These are phyloP conservation scores for Sicyos baderoa DNA, from an alignment of 306 rosid genomes.

Conservation along the genomic window DNA sequence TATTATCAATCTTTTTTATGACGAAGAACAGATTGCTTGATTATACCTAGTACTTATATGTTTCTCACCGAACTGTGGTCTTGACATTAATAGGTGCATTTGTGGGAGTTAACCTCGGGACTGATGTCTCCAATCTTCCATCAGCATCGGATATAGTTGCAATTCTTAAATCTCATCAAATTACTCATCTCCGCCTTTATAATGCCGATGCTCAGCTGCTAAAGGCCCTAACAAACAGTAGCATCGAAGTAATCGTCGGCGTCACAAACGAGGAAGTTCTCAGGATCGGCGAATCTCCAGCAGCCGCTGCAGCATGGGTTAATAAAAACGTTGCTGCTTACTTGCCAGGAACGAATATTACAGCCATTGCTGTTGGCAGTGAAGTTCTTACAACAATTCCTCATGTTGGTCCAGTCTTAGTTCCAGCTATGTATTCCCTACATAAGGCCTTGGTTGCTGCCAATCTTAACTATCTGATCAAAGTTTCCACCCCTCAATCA, in stretches of 20 bases:
- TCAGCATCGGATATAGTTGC: slow-evolving; percentile 49
- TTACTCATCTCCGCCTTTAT: slow-evolving; percentile 65
- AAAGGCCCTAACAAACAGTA: slow-evolving; percentile 59
- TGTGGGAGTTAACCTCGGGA: slow-evolving; percentile 79
- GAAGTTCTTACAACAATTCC: slow-evolving; percentile 73
- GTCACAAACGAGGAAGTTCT: slow-evolving; percentile 65
- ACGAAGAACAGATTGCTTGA: background rate
- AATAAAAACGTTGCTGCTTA: slow-evolving; percentile 72
- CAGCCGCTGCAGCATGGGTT: slow-evolving; percentile 76
- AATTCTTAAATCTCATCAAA: slow-evolving; percentile 63
- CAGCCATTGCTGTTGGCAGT: slow-evolving; percentile 82
- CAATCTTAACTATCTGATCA: slow-evolving; percentile 58
- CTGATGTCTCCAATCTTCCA: slow-evolving; percentile 62
- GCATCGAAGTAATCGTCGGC: slow-evolving; percentile 70
- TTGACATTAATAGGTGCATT: slow-evolving; percentile 63
- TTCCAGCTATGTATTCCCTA: slow-evolving; percentile 72
- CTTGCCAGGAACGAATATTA: slow-evolving; percentile 72
- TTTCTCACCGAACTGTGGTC: slow-evolving; percentile 5
- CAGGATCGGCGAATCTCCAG: slow-evolving; percentile 60
- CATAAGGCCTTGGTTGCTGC: slow-evolving; percentile 68
- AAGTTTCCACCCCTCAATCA: slow-evolving; percentile 76
- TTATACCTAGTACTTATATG: background rate
- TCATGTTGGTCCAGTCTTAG: slow-evolving; percentile 59
- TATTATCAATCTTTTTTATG: background rate
- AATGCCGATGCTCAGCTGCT: slow-evolving; percentile 65